Conservation (phyloP, 768 basidiomycete genomes). For the Pleurotus tuoliensis region DNA sequence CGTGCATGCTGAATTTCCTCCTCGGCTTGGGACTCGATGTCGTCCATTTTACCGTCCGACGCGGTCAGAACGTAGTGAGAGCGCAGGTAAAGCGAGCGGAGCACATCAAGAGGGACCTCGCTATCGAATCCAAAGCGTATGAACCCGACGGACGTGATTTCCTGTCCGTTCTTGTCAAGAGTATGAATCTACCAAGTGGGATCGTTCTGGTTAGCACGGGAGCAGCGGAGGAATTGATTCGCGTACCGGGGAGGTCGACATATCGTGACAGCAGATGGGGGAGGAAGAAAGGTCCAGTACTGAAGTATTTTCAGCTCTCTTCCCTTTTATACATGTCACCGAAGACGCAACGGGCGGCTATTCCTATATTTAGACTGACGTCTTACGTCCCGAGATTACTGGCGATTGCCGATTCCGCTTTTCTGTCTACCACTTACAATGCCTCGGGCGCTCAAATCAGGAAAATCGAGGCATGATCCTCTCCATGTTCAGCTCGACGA, state of each 20-base stretch:
- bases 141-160: conserved; percentile 79
- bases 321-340: conserved; percentile 4
- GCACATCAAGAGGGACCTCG: conserved; percentile 71
- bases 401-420: conserved; percentile 18
- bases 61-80: conserved; percentile 65
- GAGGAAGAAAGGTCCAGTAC: conserved; percentile 13
- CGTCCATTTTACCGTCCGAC: conserved; percentile 24
- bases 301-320: conserved; percentile 2
- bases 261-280: conserved; percentile 13
- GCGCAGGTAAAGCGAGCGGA: conserved; percentile 86
- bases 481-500: conserved; percentile 79
- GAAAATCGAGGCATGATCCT: conserved; percentile 79
- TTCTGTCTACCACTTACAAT: conserved; percentile 31
- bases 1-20: conserved; percentile 46
- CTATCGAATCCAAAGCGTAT: conserved; percentile 89
- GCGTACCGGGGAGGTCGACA: conserved; percentile 24
- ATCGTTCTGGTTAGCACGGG: conserved; percentile 14
- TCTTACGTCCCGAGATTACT: conserved; percentile 3
- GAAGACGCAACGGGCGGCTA: conserved; percentile 2
- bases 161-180: conserved; percentile 70
- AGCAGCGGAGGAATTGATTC: conserved; percentile 8
- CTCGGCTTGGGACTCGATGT: conserved; percentile 32
- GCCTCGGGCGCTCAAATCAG: conserved; percentile 59
- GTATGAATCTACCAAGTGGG: conserved; percentile 45
- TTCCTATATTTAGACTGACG: not conserved